Conservation (phyloP, 306 rosid species). For the Acmispon strigosus region DNA sequence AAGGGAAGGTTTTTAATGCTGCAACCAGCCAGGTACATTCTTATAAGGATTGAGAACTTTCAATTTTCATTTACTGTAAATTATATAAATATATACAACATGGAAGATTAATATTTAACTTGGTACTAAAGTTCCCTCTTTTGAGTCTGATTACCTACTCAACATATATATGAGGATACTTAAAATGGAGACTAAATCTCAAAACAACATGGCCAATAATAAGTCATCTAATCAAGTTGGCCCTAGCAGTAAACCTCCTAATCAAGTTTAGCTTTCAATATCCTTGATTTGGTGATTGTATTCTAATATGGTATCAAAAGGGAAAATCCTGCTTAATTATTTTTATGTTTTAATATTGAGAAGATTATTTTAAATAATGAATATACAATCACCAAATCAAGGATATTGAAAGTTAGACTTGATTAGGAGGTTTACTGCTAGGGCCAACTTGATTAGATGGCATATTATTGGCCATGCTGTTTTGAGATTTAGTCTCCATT, state of each 20-base stretch:
- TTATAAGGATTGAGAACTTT: background rate
- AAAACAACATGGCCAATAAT: no score
- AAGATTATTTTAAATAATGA: background rate
- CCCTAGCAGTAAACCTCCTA: conserved; percentile 41
- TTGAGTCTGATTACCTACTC: conserved; percentile 37
- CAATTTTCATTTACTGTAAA: background rate
- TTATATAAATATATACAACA: no score
- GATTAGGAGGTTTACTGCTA: no score
- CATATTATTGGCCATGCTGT: no score
- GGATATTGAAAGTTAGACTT: no score
- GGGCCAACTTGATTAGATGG: no score
- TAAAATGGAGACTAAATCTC: conserved; percentile 53
- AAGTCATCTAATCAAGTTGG: conserved; percentile 40
- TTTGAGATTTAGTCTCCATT: no score
- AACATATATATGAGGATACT: conserved; percentile 35
- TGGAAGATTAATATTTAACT: conserved; percentile 2
- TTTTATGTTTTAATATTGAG: background rate
- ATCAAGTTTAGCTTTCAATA: conserved; percentile 43
- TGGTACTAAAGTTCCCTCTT: background rate
- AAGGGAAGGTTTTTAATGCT: conserved; percentile 61
- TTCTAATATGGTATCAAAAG: background rate
- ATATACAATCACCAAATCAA: no score
- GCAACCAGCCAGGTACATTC: conserved; percentile 59
- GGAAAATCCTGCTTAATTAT: background rate
- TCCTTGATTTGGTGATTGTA: background rate